Evolutionary conservation across 2,329 filamentous ascomycete species (phyloP).

Genomic region (Madurella fahalii): DNA sequence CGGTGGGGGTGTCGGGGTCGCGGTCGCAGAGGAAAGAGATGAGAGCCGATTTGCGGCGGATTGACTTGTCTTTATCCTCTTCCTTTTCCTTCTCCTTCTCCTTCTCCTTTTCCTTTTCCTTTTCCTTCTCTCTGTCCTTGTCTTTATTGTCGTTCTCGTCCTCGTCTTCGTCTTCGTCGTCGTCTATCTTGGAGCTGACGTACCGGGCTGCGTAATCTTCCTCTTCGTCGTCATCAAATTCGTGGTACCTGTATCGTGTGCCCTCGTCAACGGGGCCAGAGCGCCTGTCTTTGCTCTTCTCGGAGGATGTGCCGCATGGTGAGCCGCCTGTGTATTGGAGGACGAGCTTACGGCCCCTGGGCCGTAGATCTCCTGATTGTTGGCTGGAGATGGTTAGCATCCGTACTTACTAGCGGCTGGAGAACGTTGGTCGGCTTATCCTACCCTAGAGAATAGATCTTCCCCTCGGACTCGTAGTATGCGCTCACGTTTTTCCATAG

Average conservation of each 20-base stretch:
- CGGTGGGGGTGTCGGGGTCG: slow-evolving; percentile 66
- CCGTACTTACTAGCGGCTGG: neutral
- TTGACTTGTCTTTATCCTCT: slow-evolving; percentile 34
- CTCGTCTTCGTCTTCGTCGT: slow-evolving; percentile 29
- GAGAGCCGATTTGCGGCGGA: slow-evolving; percentile 69
- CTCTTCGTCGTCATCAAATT: slow-evolving; percentile 14
- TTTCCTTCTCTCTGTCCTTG: slow-evolving; percentile 17
- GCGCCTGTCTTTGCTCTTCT: slow-evolving; percentile 35
- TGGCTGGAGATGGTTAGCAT: slow-evolving; percentile 37
- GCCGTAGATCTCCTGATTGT: slow-evolving; percentile 50
- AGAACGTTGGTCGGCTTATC: slow-evolving; percentile 29
- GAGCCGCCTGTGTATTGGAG: slow-evolving; percentile 75
- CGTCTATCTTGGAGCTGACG: slow-evolving; percentile 5
- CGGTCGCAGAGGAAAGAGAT: slow-evolving; percentile 92
- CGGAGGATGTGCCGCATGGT: slow-evolving; percentile 53
- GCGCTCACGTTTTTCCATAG: slow-evolving; percentile 73
- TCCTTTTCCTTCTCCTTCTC: slow-evolving; percentile 25
- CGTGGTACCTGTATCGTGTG: slow-evolving; percentile 30
- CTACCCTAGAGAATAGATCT: slow-evolving; percentile 71
- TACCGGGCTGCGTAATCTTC: slow-evolving; percentile 30
- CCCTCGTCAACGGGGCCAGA: slow-evolving; percentile 33
- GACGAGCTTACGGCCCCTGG: slow-evolving; percentile 69
- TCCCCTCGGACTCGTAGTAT: slow-evolving; percentile 64
- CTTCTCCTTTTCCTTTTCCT: slow-evolving; percentile 19
- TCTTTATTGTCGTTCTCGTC: slow-evolving; percentile 31